Percentiles rank a stretch among this genome's conserved stretches.
phyloP scores from a whole-genome alignment of 1,284 basidiomycete genomes.

The Peniophora sp. region DNA sequence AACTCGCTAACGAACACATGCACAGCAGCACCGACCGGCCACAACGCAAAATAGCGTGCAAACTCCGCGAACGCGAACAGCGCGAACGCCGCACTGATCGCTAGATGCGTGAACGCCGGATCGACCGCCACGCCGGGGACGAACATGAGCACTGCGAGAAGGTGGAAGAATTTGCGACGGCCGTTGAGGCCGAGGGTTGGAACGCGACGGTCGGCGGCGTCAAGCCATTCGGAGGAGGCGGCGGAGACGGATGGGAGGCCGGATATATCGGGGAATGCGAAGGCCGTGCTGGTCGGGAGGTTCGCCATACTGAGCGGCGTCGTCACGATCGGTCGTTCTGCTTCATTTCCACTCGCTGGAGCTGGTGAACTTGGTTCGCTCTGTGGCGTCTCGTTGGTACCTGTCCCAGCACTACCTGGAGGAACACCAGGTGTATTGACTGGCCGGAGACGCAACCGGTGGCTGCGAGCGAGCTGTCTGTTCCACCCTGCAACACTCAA shows the following conservation, averaged over 20 bases:
- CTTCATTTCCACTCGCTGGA: neutral
- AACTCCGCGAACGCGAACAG: constrained; percentile 95
- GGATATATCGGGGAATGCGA: constrained; percentile 25
- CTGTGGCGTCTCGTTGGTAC: constrained; percentile 5
- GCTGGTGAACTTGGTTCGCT: constrained; percentile 18
- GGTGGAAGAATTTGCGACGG: constrained; percentile 97
- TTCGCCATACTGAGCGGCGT: constrained; percentile 42
- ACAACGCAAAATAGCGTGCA: constrained; percentile 95
- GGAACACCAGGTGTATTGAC: neutral
- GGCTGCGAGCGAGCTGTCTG: constrained; percentile 72
- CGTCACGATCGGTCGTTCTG: constrained; percentile 10
- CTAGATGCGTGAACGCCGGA: constrained; percentile 92
- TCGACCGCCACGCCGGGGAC: constrained; percentile 89
- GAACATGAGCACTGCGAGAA: constrained; percentile 92
- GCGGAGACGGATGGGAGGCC: constrained; percentile 19
- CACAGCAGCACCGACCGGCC: constrained; percentile 89
- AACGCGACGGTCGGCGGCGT: constrained; percentile 82
- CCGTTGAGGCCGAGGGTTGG: constrained; percentile 90
- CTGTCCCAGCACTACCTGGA: neutral
- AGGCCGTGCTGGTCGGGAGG: constrained; percentile 18
- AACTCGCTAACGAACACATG: constrained; percentile 99
- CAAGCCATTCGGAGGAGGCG: constrained; percentile 61
- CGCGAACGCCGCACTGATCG: constrained; percentile 90
- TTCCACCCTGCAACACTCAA: constrained; percentile 93
- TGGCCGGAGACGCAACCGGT: constrained; percentile 51